These are phyloP conservation scores for Beauveria caledonica DNA, from an alignment of 2,329 filamentous ascomycete genomes.

Conservation along the genomic window DNA sequence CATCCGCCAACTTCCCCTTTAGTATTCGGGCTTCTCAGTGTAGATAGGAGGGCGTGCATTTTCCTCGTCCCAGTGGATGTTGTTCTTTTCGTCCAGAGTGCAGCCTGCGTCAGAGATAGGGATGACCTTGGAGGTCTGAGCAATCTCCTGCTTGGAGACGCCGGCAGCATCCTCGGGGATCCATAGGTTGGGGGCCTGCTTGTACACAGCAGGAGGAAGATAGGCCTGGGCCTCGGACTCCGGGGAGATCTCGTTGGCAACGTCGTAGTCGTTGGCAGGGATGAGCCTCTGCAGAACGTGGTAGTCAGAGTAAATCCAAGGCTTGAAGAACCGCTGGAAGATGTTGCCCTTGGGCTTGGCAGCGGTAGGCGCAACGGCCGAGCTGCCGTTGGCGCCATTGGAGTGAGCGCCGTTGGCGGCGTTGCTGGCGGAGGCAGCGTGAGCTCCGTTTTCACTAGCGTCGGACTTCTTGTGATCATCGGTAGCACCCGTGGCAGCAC, in stretches of 20 bases:
- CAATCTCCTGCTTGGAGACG: conserved; percentile 63
- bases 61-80: conserved; percentile 33
- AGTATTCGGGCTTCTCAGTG: conserved; percentile 38
- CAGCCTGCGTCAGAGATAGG: conserved; percentile 67
- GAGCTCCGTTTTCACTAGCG: conserved; percentile 10
- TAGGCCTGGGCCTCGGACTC: conserved; percentile 61
- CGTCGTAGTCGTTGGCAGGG: conserved; percentile 42
- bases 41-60: conserved; percentile 35
- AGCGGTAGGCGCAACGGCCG: conserved; percentile 14
- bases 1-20: conserved; percentile 12
- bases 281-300: conserved; percentile 61
- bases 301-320: conserved; percentile 70
- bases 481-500: conserved; percentile 20
- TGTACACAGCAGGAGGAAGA: conserved; percentile 59
- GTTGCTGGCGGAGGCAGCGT: conserved; percentile 12
- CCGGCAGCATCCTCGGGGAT: conserved; percentile 64
- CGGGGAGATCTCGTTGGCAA: conserved; percentile 50
- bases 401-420: conserved; percentile 16
- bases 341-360: conserved; percentile 42
- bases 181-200: conserved; percentile 60
- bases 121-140: conserved; percentile 57
- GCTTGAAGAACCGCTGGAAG: conserved; percentile 58
- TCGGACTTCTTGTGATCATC: conserved; percentile 14
- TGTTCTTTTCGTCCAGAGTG: conserved; percentile 56
- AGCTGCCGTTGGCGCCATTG: conserved; percentile 23